phyloP scores from a whole-genome alignment of 2,329 filamentous ascomycete species.

The Aureobasidium sp. region DNA sequence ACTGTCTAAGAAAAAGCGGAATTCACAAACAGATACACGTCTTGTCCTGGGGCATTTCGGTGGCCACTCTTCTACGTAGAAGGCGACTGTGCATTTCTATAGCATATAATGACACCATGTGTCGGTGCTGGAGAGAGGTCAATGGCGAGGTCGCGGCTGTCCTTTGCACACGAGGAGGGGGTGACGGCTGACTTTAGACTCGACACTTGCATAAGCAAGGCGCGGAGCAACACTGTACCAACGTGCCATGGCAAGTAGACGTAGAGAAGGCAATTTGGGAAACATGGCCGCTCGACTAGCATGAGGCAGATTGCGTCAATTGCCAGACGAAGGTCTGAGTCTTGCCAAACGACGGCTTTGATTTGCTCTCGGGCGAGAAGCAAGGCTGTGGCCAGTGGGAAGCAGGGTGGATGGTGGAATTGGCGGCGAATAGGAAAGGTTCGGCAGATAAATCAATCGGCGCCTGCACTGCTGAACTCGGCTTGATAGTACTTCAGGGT shows the following conservation, averaged over 20 bases:
- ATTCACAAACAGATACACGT: too few species aligned
- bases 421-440: background rate
- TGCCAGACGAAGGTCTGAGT: background rate
- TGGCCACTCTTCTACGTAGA: too few species aligned
- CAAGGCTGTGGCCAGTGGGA: background rate
- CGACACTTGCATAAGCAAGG: background rate
- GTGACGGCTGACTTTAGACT: background rate
- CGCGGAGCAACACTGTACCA: background rate
- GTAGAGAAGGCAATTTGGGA: background rate
- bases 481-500: slow-evolving; percentile 18
- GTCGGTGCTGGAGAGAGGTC: too few species aligned
- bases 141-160: too few species aligned
- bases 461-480: slow-evolving; percentile 22
- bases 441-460: slow-evolving; percentile 18
- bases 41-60: too few species aligned
- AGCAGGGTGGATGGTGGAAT: background rate
- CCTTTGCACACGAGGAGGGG: too few species aligned
- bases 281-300: background rate
- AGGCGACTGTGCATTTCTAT: too few species aligned
- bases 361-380: background rate
- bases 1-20: too few species aligned
- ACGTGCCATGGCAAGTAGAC: background rate
- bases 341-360: background rate
- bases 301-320: background rate
- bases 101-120: too few species aligned